Percentiles rank a stretch among this genome's conserved stretches.
Conservation (phyloP, 306 rosid genomes). For the Crataegus laevigata region DNA sequence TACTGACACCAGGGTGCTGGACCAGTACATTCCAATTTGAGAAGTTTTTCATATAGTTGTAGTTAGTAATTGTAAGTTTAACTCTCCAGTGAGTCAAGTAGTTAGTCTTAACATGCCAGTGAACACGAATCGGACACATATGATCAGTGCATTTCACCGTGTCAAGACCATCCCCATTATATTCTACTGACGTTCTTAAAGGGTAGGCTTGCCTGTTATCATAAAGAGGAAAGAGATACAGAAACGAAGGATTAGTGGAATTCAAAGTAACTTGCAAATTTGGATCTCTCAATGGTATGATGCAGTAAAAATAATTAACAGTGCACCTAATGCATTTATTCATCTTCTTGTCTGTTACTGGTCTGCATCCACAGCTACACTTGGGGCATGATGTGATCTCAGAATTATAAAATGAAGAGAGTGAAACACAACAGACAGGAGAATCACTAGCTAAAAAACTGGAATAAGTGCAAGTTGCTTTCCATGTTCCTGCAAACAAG, state of each 20-base stretch:
- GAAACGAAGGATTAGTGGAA: conserved; percentile 2
- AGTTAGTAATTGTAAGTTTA: conserved; percentile 72
- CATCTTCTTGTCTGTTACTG: conserved; percentile 21
- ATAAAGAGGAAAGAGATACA: neutral
- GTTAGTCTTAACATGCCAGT: conserved; percentile 72
- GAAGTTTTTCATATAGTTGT: conserved; percentile 46
- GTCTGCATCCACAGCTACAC: conserved; percentile 73
- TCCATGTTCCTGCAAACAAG: conserved; percentile 65
- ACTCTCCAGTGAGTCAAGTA: conserved; percentile 66
- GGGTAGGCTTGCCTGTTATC: conserved; percentile 29
- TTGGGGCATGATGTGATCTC: conserved; percentile 48
- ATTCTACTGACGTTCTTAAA: neutral
- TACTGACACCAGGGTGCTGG: conserved; percentile 62
- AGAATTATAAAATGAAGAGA: conserved; percentile 74
- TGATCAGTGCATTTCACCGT: conserved; percentile 51
- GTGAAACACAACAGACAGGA: conserved; percentile 66
- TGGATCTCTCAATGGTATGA: neutral
- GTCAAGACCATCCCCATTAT: conserved; percentile 1
- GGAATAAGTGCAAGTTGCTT: conserved; percentile 62
- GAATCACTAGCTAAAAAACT: conserved; percentile 47
- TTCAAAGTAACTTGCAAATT: neutral
- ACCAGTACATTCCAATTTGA: conserved; percentile 67
- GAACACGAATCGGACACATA: conserved; percentile 77
- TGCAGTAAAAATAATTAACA: neutral
- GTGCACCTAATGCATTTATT: conserved; percentile 41